Evolutionary conservation across 495 filamentous ascomycete genomes (phyloP).

Genomic region (Zalerion maritima): DNA sequence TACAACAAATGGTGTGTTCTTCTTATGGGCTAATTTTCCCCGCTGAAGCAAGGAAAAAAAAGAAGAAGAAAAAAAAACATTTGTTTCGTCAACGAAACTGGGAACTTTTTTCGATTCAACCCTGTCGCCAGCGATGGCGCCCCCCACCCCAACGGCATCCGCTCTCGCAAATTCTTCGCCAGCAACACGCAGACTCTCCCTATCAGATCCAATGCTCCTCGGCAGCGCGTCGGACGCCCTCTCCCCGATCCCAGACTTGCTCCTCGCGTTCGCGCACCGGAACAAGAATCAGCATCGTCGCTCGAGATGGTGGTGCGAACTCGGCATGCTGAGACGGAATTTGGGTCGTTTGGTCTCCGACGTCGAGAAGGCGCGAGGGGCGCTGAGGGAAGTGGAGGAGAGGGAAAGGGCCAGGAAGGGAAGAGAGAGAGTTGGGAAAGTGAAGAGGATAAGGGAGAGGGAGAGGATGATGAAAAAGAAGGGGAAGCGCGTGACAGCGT

Average conservation of each 20-base stretch:
- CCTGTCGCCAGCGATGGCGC: too few species aligned
- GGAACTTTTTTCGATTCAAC: too few species aligned
- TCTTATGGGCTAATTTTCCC: too few species aligned
- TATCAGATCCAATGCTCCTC: too few species aligned
- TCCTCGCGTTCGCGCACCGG: slow-evolving; percentile 56
- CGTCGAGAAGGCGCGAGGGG: slow-evolving; percentile 13
- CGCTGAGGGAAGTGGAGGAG: slow-evolving; percentile 1
- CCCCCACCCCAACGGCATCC: too few species aligned
- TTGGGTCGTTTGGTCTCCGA: slow-evolving; percentile 34
- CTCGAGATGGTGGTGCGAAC: slow-evolving; percentile 58
- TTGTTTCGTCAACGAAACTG: too few species aligned
- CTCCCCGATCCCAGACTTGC: slow-evolving; percentile 23
- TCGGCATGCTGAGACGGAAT: slow-evolving; percentile 50
- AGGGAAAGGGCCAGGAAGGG: slow-evolving; percentile 4
- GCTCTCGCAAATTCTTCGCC: too few species aligned
- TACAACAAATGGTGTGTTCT: too few species aligned
- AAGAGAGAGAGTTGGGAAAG: slow-evolving; percentile 7
- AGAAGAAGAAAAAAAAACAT: too few species aligned
- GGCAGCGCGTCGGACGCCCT: slow-evolving; percentile 15
- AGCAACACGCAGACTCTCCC: too few species aligned
- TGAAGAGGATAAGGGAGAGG: slow-evolving; percentile 10
- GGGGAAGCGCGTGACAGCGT: too few species aligned
- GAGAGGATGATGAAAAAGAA: slow-evolving; percentile 9
- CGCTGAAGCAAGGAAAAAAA: too few species aligned
- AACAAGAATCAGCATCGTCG: slow-evolving; percentile 70